Evolutionary conservation across 805 yeast species (phyloP).

Genomic region (Candida khao-thaluensis): DNA sequence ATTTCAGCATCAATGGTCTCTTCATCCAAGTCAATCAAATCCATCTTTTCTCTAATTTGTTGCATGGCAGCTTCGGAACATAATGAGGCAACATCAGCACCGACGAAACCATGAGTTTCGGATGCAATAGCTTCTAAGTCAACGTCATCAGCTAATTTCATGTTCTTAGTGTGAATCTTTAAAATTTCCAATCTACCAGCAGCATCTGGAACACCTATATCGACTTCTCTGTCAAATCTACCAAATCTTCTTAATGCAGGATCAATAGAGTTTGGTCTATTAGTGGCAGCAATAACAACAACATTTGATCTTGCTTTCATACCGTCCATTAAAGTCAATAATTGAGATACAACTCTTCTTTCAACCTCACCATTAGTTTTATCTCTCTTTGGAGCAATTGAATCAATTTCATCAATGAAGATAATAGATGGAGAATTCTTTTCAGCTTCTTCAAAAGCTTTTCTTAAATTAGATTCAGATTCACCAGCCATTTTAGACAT

Average conservation of each 20-base stretch:
- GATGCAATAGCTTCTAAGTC: conserved; percentile 94
- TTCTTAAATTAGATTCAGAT: conserved; percentile 93
- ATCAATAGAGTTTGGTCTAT: conserved; percentile 82
- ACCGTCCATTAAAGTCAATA: conserved; percentile 98
- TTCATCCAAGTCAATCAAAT: conserved; percentile 90
- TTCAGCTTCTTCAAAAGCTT: conserved; percentile 99
- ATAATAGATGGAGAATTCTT: conserved; percentile 97
- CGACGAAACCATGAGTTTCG: conserved; percentile 99
- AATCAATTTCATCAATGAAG: conserved; percentile 97
- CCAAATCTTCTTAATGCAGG: conserved; percentile 86
- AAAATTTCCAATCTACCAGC: conserved; percentile 96
- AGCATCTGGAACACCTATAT: conserved; percentile 94
- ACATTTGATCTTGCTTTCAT: conserved; percentile 99
- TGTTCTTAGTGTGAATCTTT: conserved; percentile 96
- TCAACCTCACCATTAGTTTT: conserved; percentile 99
- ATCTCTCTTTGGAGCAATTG: conserved; percentile 99
- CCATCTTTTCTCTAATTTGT: conserved; percentile 99
- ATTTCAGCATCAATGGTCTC: conserved; percentile 98
- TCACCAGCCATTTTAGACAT: conserved; percentile 99
- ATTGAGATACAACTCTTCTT: conserved; percentile 97
- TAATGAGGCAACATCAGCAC: conserved; percentile 96
- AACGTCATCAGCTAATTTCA: conserved; percentile 94
- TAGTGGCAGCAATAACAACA: conserved; percentile 97
- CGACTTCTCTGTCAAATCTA: conserved; percentile 83
- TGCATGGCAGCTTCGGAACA: conserved; percentile 99